These are phyloP conservation scores for Xylaria sp. DNA, from an alignment of 2,329 filamentous ascomycete genomes.

Conservation along the genomic window DNA sequence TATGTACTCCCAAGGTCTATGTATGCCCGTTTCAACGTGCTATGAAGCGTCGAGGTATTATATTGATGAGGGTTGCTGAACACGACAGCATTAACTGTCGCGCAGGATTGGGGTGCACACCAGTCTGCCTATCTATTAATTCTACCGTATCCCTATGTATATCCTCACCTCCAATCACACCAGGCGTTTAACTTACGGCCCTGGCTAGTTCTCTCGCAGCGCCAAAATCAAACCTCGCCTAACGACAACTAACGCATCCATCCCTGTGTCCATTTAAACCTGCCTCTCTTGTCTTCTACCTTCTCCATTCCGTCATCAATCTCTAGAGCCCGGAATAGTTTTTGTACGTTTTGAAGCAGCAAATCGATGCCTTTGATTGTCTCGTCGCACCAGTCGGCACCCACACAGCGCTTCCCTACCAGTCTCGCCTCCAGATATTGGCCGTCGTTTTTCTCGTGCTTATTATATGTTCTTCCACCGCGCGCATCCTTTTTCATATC, in stretches of 20 bases:
- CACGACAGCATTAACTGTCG: too few species aligned
- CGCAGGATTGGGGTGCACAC: too few species aligned
- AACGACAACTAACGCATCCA: conserved; percentile 2
- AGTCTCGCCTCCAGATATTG: conserved; percentile 12
- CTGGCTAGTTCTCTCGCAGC: background rate
- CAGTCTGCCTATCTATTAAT: background rate
- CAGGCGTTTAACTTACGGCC: background rate
- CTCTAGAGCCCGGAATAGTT: conserved; percentile 28
- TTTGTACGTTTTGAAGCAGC: conserved; percentile 25
- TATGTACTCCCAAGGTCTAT: too few species aligned
- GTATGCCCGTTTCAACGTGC: too few species aligned
- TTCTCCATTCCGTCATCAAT: background rate
- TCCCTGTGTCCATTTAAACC: background rate
- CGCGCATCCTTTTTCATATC: conserved; percentile 3
- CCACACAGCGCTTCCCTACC: conserved; percentile 33
- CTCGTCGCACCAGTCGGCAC: conserved; percentile 37
- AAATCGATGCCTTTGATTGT: conserved; percentile 35
- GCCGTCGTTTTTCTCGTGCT: background rate
- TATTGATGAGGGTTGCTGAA: too few species aligned
- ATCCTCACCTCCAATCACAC: background rate
- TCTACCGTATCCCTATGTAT: background rate
- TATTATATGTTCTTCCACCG: background rate
- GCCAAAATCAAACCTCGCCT: background rate
- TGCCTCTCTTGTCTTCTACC: background rate
- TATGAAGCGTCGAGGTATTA: too few species aligned